Evolutionary conservation across 345 rosid species (phyloP).

Genomic region (Bruguiera parviflora): DNA sequence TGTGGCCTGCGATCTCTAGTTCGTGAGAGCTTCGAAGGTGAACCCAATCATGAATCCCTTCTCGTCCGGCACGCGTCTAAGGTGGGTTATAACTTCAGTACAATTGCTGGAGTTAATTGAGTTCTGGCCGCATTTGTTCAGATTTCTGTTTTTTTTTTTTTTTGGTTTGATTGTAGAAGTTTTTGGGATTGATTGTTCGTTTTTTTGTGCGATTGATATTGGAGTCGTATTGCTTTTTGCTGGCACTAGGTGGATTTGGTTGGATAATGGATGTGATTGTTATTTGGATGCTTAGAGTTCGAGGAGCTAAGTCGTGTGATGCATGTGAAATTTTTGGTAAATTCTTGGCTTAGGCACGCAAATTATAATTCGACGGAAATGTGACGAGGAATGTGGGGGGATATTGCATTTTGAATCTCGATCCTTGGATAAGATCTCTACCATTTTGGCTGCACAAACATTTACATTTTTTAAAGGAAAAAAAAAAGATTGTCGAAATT

Average conservation of each 20-base stretch:
- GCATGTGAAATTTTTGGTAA: no score
- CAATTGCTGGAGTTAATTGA: not conserved
- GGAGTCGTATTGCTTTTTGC: no score
- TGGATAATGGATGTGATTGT: no score
- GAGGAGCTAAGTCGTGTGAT: no score
- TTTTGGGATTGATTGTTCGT: no score
- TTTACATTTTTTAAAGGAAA: no score
- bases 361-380: no score
- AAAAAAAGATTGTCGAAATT: no score
- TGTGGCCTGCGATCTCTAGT: slow-evolving; percentile 11
- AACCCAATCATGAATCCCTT: slow-evolving; percentile 92
- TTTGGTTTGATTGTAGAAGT: not conserved
- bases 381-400: not conserved
- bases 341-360: no score
- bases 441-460: not conserved
- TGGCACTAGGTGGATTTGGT: no score
- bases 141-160: not conserved
- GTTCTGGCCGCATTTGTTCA: slow-evolving; percentile 5
- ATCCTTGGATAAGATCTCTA: not conserved
- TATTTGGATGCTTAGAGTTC: no score
- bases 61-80: slow-evolving; percentile 93
- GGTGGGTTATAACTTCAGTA: slow-evolving; percentile 46
- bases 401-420: not conserved
- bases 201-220: no score
- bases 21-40: slow-evolving; percentile 13